Evolutionary conservation across 1,284 basidiomycete genomes (phyloP).

Genomic region (Heterobasidion parviporum): DNA sequence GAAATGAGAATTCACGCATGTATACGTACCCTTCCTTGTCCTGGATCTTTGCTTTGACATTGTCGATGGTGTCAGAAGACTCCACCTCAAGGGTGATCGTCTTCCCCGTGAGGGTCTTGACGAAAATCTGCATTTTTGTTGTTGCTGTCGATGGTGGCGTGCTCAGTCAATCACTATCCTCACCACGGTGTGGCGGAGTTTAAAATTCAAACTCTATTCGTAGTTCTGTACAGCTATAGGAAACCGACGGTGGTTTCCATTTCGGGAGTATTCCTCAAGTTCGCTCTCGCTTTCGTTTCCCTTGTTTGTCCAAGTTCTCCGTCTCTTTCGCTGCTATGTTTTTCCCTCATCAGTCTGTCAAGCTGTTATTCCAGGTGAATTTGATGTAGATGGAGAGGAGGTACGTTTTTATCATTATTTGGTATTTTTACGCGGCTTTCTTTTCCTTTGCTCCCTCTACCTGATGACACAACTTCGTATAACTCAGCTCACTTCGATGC

Average conservation of each 20-base stretch:
- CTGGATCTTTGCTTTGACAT: constrained; percentile 94
- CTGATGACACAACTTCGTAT: constrained; percentile 41
- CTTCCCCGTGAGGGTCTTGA: constrained; percentile 97
- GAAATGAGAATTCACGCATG: background rate
- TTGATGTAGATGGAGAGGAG: too few relatives aligned
- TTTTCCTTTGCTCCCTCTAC: constrained; percentile 1
- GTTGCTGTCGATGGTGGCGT: constrained; percentile 1
- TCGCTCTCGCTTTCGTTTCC: background rate
- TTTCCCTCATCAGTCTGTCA: too few relatives aligned
- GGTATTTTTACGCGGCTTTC: background rate
- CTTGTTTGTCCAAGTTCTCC: too few relatives aligned
- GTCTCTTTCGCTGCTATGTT: too few relatives aligned
- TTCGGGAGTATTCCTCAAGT: background rate
- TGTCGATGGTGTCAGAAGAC: constrained; percentile 95
- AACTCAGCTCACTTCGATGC: constrained; percentile 63
- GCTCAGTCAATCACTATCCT: background rate
- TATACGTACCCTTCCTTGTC: constrained; percentile 78
- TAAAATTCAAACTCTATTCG: constrained; percentile 4
- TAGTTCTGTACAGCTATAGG: constrained; percentile 31
- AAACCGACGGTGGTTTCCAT: background rate
- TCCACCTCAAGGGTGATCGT: constrained; percentile 98
- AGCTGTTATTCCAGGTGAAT: too few relatives aligned
- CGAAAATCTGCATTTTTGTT: constrained; percentile 83
- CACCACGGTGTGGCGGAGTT: background rate
- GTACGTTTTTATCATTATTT: too few relatives aligned